A percentile compares a stretch with the other conserved stretches of the same genome.
These are phyloP conservation scores for Calonectria crousiana DNA, from an alignment of 2,329 filamentous ascomycete genomes.

Conservation along the genomic window DNA sequence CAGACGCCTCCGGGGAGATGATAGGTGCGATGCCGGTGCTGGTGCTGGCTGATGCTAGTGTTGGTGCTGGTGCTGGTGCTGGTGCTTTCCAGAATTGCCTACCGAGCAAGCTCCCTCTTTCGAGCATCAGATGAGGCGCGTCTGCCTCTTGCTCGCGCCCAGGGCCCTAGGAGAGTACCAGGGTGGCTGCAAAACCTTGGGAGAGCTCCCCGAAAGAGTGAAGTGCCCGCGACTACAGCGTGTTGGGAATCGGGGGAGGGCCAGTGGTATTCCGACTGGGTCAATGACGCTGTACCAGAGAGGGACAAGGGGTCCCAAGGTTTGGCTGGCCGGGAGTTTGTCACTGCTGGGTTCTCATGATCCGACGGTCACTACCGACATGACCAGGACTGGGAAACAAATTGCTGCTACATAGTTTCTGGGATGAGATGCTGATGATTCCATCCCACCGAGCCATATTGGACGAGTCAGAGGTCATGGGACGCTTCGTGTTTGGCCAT, in stretches of 20 bases:
- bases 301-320: constrained; percentile 2
- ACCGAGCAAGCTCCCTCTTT: neutral
- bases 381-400: neutral
- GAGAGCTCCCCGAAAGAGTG: constrained; percentile 18
- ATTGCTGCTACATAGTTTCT: neutral
- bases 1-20: constrained; percentile 11
- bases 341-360: constrained; percentile 12
- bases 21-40: neutral
- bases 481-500: neutral
- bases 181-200: constrained; percentile 11
- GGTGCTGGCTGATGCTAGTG: neutral
- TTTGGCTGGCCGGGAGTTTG: constrained; percentile 2
- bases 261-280: constrained; percentile 19
- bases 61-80: constrained; percentile 34
- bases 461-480: constrained; percentile 7
- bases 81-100: constrained; percentile 35
- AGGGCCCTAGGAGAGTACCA: neutral
- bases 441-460: constrained; percentile 10
- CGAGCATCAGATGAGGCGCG: constrained; percentile 12
- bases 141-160: neutral
- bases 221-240: constrained; percentile 20
- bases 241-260: constrained; percentile 22
- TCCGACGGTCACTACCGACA: constrained; percentile 15
- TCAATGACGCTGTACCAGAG: constrained; percentile 6
- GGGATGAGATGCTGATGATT: constrained; percentile 19